phyloP scores from a whole-genome alignment of 176 grass and related monocot species.

The Melocanna baccifera region DNA sequence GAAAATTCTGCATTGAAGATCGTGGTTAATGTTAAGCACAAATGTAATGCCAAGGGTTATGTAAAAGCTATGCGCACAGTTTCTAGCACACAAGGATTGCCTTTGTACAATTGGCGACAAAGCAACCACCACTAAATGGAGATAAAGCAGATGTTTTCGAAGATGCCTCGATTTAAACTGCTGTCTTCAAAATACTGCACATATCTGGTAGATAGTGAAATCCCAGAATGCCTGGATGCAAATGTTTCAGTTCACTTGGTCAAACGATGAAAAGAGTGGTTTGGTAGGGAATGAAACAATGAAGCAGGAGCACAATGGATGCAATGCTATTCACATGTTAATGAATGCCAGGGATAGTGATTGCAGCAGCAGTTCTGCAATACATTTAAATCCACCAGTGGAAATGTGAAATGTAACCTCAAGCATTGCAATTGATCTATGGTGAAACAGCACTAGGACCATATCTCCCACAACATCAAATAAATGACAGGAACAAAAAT shows the following conservation, averaged over 20 bases:
- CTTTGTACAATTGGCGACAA: conserved; percentile 30
- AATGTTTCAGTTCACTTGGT: conserved; percentile 25
- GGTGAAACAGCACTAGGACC: neutral
- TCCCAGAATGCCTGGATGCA: conserved; percentile 36
- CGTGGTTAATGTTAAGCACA: neutral
- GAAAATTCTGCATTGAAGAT: conserved; percentile 28
- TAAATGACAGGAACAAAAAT: neutral
- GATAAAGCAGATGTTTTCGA: conserved; percentile 13
- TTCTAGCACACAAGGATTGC: conserved; percentile 13
- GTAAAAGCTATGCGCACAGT: neutral
- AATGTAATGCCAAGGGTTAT: neutral
- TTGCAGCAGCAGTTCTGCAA: neutral
- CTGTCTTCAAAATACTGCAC: conserved; percentile 31
- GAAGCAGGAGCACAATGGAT: neutral
- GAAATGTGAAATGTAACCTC: neutral
- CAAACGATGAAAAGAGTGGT: neutral
- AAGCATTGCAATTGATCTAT: neutral
- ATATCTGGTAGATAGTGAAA: conserved; percentile 24
- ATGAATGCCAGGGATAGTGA: neutral
- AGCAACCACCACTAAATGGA: conserved; percentile 34
- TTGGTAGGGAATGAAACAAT: conserved; percentile 13
- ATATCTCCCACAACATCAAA: neutral
- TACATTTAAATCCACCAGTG: neutral
- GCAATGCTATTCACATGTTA: neutral
- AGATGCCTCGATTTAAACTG: conserved; percentile 37